Base-by-base conservation (phyloP, 2,329 filamentous ascomycete genomes). In the Zopfia rhizophila region DNA sequence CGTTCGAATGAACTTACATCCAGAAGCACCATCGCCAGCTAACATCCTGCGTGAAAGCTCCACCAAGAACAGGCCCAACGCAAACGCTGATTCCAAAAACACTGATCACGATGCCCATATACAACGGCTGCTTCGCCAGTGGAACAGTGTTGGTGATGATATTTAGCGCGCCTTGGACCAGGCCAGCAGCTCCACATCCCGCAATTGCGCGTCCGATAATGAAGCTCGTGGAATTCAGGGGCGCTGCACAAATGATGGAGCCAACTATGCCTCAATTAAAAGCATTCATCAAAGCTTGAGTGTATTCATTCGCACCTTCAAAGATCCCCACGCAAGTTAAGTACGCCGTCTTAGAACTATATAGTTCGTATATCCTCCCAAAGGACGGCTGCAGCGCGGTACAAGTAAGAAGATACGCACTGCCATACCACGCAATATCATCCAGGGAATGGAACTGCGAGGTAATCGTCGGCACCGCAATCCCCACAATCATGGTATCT, bases 201-300 rank as follows among this genome's bases (percentile, higher is more conserved):
- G 65, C 58, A 21, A 74, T 68, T 1, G 71, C 69, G 27, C 71
- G 36, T 7, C 71, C 71, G n/a, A 73, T 53, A 33, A 72, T 72
- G 28, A 72, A 58, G 1, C 53, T 53, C 8, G 31, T 22, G 10
- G 56, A 60, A 2, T 52, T 56, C 12, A 14, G 36, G 4, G 56
- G 49, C 5, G 41, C 38, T n/a, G 48, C 81, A 52, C 80, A 83
- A 13, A 84, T 55, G 7, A 77, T 53, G 0, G 78, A 81, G 4
- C 82, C 82, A 7, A 82, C 14, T 55, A n/a, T n/a, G n/a, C n/a
- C n/a, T n/a, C n/a, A n/a, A n/a, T n/a, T n/a, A n/a, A n/a, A n/a
- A n/a, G n/a, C n/a, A n/a, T n/a, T n/a, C n/a, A n/a, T n/a, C n/a
- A n/a, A n/a, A n/a, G n/a, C n/a, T n/a, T n/a, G n/a, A n/a, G n/a